phyloP scores from a whole-genome alignment of 2,329 filamentous ascomycete species.

The Dothiorella sarmentorum region DNA sequence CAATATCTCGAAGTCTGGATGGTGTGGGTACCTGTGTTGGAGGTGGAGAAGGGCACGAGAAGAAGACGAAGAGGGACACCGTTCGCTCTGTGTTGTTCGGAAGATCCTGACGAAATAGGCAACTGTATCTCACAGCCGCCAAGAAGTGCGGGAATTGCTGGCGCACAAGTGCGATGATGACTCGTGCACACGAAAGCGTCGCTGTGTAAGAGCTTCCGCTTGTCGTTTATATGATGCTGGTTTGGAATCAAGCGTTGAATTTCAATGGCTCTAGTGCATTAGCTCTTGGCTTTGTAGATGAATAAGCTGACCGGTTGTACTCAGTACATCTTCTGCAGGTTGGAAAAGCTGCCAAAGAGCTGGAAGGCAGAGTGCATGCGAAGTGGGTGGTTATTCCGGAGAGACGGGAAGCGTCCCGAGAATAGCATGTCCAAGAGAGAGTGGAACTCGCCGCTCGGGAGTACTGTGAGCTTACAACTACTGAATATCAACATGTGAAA shows the following conservation, averaged over 20 bases:
- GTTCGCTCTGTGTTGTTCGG: too few species aligned
- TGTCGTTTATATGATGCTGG: too few species aligned
- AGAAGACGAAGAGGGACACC: neutral
- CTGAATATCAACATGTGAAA: slow-evolving; percentile 14
- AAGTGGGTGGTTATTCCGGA: neutral
- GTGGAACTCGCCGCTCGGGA: neutral
- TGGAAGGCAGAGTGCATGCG: too few species aligned
- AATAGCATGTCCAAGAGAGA: neutral
- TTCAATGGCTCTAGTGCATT: too few species aligned
- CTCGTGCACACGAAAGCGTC: neutral
- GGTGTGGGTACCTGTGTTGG: neutral
- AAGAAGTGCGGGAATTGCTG: neutral
- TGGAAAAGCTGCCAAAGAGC: neutral
- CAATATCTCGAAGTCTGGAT: too few species aligned
- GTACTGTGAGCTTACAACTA: too few species aligned
- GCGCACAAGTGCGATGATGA: neutral
- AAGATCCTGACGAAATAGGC: neutral
- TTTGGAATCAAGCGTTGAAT: too few species aligned
- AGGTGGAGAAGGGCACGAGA: neutral
- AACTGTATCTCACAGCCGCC: neutral
- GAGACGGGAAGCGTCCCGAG: neutral
- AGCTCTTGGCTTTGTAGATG: too few species aligned
- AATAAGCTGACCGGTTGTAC: too few species aligned
- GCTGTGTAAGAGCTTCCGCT: neutral
- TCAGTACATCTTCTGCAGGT: too few species aligned